A percentile compares a stretch with the other conserved stretches of the same genome.
These are phyloP conservation scores for Euphorbia pulcherrima DNA, from an alignment of 345 rosid genomes.

Conservation along the genomic window DNA sequence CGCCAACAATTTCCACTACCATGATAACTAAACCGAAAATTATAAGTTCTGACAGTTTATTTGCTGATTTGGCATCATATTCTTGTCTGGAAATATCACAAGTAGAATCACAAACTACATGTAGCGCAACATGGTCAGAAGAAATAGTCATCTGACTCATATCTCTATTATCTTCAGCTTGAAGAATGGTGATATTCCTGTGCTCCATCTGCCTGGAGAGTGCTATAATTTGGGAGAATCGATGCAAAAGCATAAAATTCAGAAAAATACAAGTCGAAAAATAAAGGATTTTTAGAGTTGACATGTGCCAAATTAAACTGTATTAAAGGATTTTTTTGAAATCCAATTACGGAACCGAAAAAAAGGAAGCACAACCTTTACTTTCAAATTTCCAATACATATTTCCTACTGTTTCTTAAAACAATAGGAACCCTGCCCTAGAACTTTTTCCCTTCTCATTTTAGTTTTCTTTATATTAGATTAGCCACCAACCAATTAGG, in stretches of 20 bases:
- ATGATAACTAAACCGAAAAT: constrained; percentile 44
- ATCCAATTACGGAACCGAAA: too few relatives aligned
- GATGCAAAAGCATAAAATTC: neutral
- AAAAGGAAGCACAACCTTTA: too few relatives aligned
- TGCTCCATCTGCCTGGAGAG: constrained; percentile 46
- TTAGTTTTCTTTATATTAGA: too few relatives aligned
- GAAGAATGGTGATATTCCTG: constrained; percentile 37
- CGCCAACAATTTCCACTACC: constrained; percentile 68
- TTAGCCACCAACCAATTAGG: constrained; percentile 65
- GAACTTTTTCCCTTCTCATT: too few relatives aligned
- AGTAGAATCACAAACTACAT: constrained; percentile 20
- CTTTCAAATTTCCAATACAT: too few relatives aligned
- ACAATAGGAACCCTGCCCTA: too few relatives aligned
- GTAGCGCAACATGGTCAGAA: constrained; percentile 27
- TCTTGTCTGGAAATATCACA: constrained; percentile 53
- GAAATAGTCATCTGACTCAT: constrained; percentile 37
- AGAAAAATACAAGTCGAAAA: too few relatives aligned
- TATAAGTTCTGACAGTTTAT: constrained; percentile 50
- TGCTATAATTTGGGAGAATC: neutral
- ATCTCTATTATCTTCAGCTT: constrained; percentile 27
- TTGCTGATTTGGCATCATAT: constrained; percentile 32
- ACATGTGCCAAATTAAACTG: too few relatives aligned
- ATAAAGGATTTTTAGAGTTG: too few relatives aligned
- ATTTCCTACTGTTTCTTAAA: too few relatives aligned
- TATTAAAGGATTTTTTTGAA: too few relatives aligned